Conservation (phyloP, 2,329 filamentous ascomycete genomes). For the Fusarium nelsonii region DNA sequence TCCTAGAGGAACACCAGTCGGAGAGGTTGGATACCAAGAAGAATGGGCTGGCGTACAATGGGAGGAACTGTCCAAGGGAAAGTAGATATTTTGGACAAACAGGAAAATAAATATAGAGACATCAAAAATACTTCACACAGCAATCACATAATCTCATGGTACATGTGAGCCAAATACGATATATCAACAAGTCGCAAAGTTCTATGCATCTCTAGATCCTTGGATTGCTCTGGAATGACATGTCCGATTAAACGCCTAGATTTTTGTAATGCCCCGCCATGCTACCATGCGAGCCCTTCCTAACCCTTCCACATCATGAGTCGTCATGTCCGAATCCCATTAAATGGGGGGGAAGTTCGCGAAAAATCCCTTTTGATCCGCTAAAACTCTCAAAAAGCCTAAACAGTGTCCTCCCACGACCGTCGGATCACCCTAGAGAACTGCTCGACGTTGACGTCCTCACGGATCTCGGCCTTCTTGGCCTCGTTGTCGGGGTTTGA, state of each 20-base stretch:
- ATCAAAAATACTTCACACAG: constrained; percentile 15
- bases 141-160: constrained; percentile 12
- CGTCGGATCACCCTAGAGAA: constrained; percentile 83
- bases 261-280: constrained; percentile 50
- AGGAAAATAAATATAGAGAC: constrained; percentile 20
- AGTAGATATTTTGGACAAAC: constrained; percentile 38
- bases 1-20: constrained; percentile 67
- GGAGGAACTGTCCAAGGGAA: constrained; percentile 76
- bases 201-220: constrained; percentile 51
- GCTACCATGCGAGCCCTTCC: constrained; percentile 49
- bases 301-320: constrained; percentile 46
- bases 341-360: constrained; percentile 39
- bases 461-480: constrained; percentile 92
- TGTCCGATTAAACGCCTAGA: constrained; percentile 55
- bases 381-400: constrained; percentile 35
- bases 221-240: constrained; percentile 54
- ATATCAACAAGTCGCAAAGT: constrained; percentile 47
- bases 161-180: constrained; percentile 26
- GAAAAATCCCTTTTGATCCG: constrained; percentile 36
- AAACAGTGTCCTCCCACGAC: constrained; percentile 79
- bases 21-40: constrained; percentile 82
- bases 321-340: constrained; percentile 48
- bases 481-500: constrained; percentile 98
- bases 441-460: constrained; percentile 93
- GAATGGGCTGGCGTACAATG: constrained; percentile 99